Evolutionary conservation across 352 stramenopile species (phyloP).

Genomic region (Globisporangium emineosum): DNA sequence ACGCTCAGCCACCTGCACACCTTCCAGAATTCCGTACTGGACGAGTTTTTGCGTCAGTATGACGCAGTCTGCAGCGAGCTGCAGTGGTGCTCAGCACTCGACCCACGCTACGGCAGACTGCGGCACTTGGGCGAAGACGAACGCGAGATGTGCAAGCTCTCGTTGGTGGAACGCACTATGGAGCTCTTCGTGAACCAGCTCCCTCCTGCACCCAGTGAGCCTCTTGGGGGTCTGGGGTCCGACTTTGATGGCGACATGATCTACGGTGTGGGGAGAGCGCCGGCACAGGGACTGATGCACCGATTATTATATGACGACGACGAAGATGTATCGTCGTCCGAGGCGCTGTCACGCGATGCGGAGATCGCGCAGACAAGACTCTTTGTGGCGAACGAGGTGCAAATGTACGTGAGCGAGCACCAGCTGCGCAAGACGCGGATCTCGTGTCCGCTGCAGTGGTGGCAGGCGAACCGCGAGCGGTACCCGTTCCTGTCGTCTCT

Average conservation of each 20-base stretch:
- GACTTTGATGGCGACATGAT: conserved; percentile 38
- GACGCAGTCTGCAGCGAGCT: conserved; percentile 20
- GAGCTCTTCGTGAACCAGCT: conserved; percentile 30
- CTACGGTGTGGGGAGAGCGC: conserved; percentile 19
- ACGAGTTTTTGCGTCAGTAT: conserved; percentile 13
- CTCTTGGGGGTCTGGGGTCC: conserved; percentile 14
- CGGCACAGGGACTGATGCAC: conserved; percentile 41
- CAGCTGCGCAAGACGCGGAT: conserved; percentile 40
- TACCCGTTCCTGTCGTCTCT: conserved; percentile 39
- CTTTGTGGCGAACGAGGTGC: conserved; percentile 35
- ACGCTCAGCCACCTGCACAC: conserved; percentile 12
- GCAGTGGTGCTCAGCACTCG: conserved; percentile 39
- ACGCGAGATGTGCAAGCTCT: conserved; percentile 24
- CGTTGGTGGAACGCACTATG: conserved; percentile 17
- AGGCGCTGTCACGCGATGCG: conserved; percentile 29
- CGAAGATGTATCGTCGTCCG: conserved; percentile 30
- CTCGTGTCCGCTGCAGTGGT: conserved; percentile 45
- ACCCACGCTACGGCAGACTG: conserved; percentile 44
- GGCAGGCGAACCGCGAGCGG: conserved; percentile 34
- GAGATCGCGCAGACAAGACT: conserved; percentile 38
- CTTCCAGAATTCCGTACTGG: conserved; percentile 17
- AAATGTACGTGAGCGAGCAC: conserved; percentile 39
- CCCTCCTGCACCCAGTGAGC: conserved; percentile 16
- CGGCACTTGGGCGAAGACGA: conserved; percentile 39
- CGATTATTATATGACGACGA: conserved; percentile 51